phyloP scores from a whole-genome alignment of 805 yeast genomes.

The Priceomyces haplophilus region DNA sequence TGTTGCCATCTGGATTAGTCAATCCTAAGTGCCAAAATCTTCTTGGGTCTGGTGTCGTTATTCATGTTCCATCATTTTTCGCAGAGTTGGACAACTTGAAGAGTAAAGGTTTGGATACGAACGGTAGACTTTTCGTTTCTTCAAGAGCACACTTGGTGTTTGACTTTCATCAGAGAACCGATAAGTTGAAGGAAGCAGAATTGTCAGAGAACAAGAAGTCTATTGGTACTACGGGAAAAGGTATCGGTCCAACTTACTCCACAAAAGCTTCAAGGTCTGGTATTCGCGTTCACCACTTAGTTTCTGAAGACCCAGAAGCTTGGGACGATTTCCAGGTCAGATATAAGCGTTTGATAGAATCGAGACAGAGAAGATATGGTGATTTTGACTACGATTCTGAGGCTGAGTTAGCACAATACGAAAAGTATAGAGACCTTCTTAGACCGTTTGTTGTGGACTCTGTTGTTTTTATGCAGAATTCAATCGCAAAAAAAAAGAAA shows the following conservation, averaged over 20 bases:
- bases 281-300: conserved; percentile 92
- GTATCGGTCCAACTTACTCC: conserved; percentile 97
- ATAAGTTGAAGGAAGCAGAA: conserved; percentile 91
- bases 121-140: conserved; percentile 78
- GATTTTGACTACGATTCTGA: conserved; percentile 84
- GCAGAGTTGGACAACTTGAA: conserved; percentile 79
- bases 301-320: conserved; percentile 81
- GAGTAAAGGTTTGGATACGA: conserved; percentile 73
- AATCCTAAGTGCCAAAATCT: conserved; percentile 87
- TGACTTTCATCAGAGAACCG: conserved; percentile 97
- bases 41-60: conserved; percentile 90
- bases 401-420: conserved; percentile 74
- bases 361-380: conserved; percentile 89
- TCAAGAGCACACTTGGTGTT: conserved; percentile 95
- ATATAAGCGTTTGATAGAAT: conserved; percentile 71
- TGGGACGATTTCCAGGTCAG: conserved; percentile 88
- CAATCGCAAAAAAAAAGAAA: conserved; percentile 73
- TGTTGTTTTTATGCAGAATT: conserved; percentile 76
- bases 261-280: conserved; percentile 97
- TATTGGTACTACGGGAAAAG: conserved; percentile 98
- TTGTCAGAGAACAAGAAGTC: conserved; percentile 74
- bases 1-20: conserved; percentile 97
- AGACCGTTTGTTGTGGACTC: conserved; percentile 94
- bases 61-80: conserved; percentile 91
- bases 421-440: conserved; percentile 65